Evolutionary conservation across 768 basidiomycete genomes (phyloP).

Genomic region (Phlebiopsis gigantea): DNA sequence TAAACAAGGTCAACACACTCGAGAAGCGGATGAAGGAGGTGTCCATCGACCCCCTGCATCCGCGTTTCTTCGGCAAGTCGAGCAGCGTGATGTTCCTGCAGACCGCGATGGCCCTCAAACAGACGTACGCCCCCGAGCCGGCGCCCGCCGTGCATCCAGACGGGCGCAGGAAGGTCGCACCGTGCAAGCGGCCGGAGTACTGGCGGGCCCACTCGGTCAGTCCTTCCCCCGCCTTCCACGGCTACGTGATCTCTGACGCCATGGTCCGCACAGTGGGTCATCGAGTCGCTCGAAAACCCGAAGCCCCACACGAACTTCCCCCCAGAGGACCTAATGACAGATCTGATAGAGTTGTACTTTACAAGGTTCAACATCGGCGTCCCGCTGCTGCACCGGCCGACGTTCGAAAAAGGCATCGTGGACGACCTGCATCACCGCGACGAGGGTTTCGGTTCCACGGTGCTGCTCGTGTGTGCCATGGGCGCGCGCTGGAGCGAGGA

Average conservation of each 20-base stretch:
- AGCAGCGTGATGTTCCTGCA: conserved; percentile 37
- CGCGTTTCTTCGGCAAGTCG: conserved; percentile 38
- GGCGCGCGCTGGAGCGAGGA: conserved; percentile 50
- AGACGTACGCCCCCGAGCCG: conserved; percentile 28
- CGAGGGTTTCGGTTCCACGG: conserved; percentile 36
- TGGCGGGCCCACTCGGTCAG: conserved; percentile 45
- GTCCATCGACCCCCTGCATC: conserved; percentile 20
- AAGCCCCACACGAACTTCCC: conserved; percentile 29
- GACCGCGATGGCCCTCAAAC: conserved; percentile 38
- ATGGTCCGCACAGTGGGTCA: conserved; percentile 20
- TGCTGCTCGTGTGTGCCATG: conserved; percentile 47
- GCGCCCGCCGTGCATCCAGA: neutral
- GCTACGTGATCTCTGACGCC: neutral
- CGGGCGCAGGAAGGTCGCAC: conserved; percentile 6
- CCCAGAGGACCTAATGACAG: conserved; percentile 29
- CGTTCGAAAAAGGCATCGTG: conserved; percentile 36
- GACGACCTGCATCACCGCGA: conserved; percentile 37
- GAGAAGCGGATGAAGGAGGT: conserved; percentile 27
- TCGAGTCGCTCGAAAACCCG: conserved; percentile 20
- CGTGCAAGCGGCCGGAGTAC: conserved; percentile 39
- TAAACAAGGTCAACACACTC: conserved; percentile 21
- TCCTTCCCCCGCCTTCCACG: neutral
- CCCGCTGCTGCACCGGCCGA: conserved; percentile 44
- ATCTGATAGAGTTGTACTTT: conserved; percentile 48
- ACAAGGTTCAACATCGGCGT: conserved; percentile 32